Evolutionary conservation across 805 yeast genomes (phyloP), one percentile per base, ranked within the genome.

Genomic region (Scheffersomyces spartinae): DNA sequence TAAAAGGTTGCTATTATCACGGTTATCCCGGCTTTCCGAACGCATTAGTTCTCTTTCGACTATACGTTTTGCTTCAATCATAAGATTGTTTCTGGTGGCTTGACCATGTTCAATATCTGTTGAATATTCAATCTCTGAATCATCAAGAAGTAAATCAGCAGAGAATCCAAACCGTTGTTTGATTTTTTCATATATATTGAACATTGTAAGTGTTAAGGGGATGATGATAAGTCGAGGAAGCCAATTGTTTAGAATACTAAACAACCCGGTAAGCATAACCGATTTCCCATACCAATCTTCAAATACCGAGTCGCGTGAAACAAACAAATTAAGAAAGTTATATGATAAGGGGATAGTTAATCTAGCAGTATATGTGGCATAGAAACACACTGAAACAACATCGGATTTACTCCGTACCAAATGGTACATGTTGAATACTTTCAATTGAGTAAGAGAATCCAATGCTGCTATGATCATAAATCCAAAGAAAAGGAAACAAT

Each of bases 291-390:
- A 61, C 56, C 85, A 80, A 24, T 68, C 64, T 42, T 81, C 84
- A 48, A 83, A 83, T 8, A 61, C 54, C 2, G 73, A 60, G 13
- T 48, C 29, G 15, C 75, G 53, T 11, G 66, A 57, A 2, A 71
- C 62, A 30, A 77, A 64, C 27, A 83, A 55, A 26, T 80, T 78
- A 29, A 82, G 48, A 43, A 79, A 83, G 49, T 83, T 83, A 52
- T 78, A 83, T 14, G 82, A 72, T 34, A 83, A 57, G 7, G 94
- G 94, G 8, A 83, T 74, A 0, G 94, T 80, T 44, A 83, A 56
- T 34, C 94, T 71, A 26, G 86, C 78, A 11, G 82, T 74, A 40
- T 83, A 82, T 40, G 80, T 77, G 12, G 85, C 72, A 46, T 80
- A 83, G 44, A 82, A 83, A 17, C 82, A 63, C 13, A 79, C 66